phyloP scores from a whole-genome alignment of 805 yeast species.

The Saccharomycopsis sp. region DNA sequence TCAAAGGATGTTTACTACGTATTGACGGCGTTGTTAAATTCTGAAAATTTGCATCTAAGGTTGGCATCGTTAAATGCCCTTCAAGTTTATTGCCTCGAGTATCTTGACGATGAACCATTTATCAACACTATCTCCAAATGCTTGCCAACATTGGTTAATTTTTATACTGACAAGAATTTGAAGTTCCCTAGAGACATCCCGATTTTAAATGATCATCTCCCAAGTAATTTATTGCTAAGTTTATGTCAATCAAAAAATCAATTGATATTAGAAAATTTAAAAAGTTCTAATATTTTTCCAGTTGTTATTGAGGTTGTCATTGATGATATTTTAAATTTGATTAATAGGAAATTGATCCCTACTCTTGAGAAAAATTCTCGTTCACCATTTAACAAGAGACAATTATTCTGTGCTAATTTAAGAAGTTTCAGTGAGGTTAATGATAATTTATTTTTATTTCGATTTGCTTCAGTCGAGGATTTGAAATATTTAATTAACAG shows the following conservation, averaged over 20 bases:
- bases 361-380: not conserved
- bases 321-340: slow-evolving; percentile 2
- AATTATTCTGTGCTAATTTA: not conserved
- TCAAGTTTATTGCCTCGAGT: slow-evolving; percentile 3
- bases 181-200: slow-evolving; percentile 12
- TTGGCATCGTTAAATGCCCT: slow-evolving; percentile 9
- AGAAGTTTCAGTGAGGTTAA: not conserved
- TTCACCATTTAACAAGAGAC: not conserved
- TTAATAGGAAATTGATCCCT: not conserved
- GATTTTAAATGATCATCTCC: slow-evolving; percentile 3
- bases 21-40: slow-evolving; percentile 9
- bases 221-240: slow-evolving; percentile 2
- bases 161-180: not conserved
- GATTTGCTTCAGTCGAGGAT: slow-evolving; percentile 10
- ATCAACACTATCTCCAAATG: slow-evolving; percentile 9
- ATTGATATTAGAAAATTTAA: not conserved
- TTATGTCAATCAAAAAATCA: slow-evolving; percentile 2
- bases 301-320: not conserved
- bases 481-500: slow-evolving; percentile 3
- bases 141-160: slow-evolving; percentile 12
- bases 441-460: slow-evolving; percentile 6
- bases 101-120: not conserved
- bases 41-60: slow-evolving; percentile 11
- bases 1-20: slow-evolving; percentile 13
- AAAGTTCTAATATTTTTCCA: slow-evolving; percentile 6